A percentile compares a stretch with the other conserved stretches of the same genome.
Evolutionary conservation across 352 stramenopile genomes (phyloP).

Genomic region (Plasmopara halstedii): DNA sequence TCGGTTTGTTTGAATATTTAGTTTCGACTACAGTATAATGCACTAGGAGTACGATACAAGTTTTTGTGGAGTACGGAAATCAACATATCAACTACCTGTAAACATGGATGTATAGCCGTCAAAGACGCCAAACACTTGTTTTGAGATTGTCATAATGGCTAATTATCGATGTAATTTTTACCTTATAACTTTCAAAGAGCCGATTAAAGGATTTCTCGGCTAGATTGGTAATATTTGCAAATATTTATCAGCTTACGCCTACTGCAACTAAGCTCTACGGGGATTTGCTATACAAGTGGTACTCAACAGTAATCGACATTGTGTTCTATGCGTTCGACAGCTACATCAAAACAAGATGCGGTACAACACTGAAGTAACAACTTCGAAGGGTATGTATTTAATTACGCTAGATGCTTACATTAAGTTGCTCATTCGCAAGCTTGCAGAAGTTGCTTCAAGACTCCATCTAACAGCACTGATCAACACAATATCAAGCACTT

Average conservation of each 20-base stretch:
- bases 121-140: constrained; percentile 6
- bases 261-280: background rate
- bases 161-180: background rate
- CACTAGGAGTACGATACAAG: background rate
- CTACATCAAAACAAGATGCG: constrained; percentile 4
- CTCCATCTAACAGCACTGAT: background rate
- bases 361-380: constrained; percentile 1
- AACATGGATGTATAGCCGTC: background rate
- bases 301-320: constrained; percentile 1
- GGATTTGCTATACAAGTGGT: background rate
- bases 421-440: background rate
- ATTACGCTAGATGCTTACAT: background rate
- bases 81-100: background rate
- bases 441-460: no score
- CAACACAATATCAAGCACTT: background rate
- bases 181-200: background rate
- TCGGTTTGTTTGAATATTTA: no score
- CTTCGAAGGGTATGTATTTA: background rate
- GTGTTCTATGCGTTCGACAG: constrained; percentile 1
- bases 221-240: background rate
- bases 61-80: background rate
- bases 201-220: background rate
- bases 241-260: background rate
- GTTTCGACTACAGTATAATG: background rate
- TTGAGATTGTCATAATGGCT: constrained; percentile 2